Evolutionary conservation across 129 eudicot species (phyloP).

Genomic region (Helichrysum umbraculigerum): DNA sequence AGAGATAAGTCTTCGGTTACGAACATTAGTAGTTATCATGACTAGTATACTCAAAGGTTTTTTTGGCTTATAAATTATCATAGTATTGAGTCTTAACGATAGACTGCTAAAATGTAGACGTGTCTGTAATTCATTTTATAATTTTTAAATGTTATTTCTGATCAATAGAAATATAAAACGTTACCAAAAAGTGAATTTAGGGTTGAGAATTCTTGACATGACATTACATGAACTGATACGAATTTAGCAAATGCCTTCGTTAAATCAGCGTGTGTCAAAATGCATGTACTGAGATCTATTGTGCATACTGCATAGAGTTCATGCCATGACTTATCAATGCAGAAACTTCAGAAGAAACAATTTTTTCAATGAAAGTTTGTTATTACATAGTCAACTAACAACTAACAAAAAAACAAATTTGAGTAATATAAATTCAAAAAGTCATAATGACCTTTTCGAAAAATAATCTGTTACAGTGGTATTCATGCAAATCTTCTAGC

Average conservation of each 20-base stretch:
- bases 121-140: neutral
- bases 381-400: neutral
- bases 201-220: neutral
- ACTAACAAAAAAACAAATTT: neutral
- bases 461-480: conserved; percentile 20
- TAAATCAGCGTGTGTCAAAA: neutral
- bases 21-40: neutral
- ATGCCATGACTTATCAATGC: neutral
- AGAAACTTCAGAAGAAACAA: neutral
- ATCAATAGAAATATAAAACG: neutral
- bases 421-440: neutral
- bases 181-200: no score
- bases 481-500: conserved; percentile 21
- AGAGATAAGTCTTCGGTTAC: neutral
- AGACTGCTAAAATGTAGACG: neutral
- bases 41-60: neutral
- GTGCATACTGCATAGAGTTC: neutral
- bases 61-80: neutral
- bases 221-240: neutral
- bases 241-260: no score
- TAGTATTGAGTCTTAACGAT: neutral
- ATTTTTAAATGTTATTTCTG: neutral
- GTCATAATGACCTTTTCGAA: conserved; percentile 8
- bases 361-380: neutral
- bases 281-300: neutral